phyloP scores from a whole-genome alignment of 768 basidiomycete genomes.

The Suillus spraguei region DNA sequence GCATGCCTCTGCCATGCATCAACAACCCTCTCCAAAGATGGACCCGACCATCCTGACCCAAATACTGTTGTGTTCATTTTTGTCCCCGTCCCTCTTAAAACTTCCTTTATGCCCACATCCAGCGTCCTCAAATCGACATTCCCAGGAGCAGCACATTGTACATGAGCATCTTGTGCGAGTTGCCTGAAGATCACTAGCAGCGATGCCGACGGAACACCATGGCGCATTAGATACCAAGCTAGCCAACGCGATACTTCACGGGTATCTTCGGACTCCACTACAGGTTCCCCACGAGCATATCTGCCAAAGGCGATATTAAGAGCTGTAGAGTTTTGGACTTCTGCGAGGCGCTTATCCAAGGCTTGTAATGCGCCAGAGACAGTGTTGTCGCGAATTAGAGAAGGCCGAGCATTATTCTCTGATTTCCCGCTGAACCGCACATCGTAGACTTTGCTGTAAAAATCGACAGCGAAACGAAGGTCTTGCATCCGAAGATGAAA shows the following conservation, averaged over 20 bases:
- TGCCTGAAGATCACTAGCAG: slow-evolving; percentile 62
- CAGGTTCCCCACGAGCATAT: slow-evolving; percentile 60
- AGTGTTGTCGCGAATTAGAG: slow-evolving; percentile 73
- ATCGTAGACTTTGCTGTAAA: slow-evolving; percentile 76
- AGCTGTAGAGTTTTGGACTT: slow-evolving; percentile 29
- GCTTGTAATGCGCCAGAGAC: slow-evolving; percentile 65
- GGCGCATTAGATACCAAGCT: slow-evolving; percentile 72
- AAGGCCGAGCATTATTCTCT: slow-evolving; percentile 65
- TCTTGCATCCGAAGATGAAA: slow-evolving; percentile 75
- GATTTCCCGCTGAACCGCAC: slow-evolving; percentile 71
- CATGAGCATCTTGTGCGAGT: slow-evolving; percentile 64
- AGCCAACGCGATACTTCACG: slow-evolving; percentile 41
- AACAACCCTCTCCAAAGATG: slow-evolving; percentile 68
- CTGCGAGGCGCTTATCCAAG: slow-evolving; percentile 59
- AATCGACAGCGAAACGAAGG: slow-evolving; percentile 72
- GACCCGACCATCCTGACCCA: slow-evolving; percentile 74
- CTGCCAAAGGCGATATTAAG: slow-evolving; percentile 41
- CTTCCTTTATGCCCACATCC: slow-evolving; percentile 75
- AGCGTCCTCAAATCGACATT: slow-evolving; percentile 39
- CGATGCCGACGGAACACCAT: slow-evolving; percentile 71
- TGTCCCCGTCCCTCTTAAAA: slow-evolving; percentile 82
- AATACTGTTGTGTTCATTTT: slow-evolving; percentile 73
- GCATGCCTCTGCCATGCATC: slow-evolving; percentile 48
- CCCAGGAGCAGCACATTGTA: slow-evolving; percentile 61
- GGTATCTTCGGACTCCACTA: slow-evolving; percentile 23